Percentiles rank a stretch among this genome's conserved stretches.
phyloP scores from a whole-genome alignment of 2,329 filamentous ascomycete species.

The Aureobasidium sp. region DNA sequence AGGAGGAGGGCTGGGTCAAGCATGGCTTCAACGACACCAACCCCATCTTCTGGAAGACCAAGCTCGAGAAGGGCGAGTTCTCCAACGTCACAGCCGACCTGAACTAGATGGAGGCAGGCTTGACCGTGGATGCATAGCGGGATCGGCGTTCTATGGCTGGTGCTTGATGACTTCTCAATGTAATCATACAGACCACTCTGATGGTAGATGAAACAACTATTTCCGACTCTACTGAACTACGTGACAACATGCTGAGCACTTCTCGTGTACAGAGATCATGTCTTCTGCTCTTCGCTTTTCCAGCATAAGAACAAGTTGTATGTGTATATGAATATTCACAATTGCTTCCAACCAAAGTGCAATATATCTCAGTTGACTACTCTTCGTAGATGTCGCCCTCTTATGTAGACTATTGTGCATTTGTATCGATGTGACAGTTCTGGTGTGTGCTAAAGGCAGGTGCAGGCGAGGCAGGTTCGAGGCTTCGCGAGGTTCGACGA shows the following conservation, averaged over 20 bases:
- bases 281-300: too few relatives aligned
- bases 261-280: too few relatives aligned
- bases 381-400: too few relatives aligned
- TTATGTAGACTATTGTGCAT: too few relatives aligned
- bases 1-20: constrained; percentile 98
- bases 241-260: not conserved
- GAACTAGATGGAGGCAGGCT: constrained; percentile 33
- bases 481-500: not conserved
- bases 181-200: constrained; percentile 9
- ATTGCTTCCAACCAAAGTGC: too few relatives aligned
- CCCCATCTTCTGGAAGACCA: constrained; percentile 99
- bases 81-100: constrained; percentile 81
- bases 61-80: constrained; percentile 97
- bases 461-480: not conserved
- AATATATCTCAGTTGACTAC: too few relatives aligned
- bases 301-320: too few relatives aligned
- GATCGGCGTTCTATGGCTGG: constrained; percentile 8
- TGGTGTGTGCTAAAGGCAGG: not conserved
- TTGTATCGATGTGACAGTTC: too few relatives aligned
- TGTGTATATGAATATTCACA: too few relatives aligned
- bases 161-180: constrained; percentile 4
- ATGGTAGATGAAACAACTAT: constrained; percentile 2
- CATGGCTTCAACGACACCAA: constrained; percentile 98
- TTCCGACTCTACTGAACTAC: not conserved
- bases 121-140: constrained; percentile 8